Percentiles rank a stretch among this genome's conserved stretches.
Evolutionary conservation across 2,329 filamentous ascomycete species (phyloP).

Genomic region (Aspergillus vadensis): DNA sequence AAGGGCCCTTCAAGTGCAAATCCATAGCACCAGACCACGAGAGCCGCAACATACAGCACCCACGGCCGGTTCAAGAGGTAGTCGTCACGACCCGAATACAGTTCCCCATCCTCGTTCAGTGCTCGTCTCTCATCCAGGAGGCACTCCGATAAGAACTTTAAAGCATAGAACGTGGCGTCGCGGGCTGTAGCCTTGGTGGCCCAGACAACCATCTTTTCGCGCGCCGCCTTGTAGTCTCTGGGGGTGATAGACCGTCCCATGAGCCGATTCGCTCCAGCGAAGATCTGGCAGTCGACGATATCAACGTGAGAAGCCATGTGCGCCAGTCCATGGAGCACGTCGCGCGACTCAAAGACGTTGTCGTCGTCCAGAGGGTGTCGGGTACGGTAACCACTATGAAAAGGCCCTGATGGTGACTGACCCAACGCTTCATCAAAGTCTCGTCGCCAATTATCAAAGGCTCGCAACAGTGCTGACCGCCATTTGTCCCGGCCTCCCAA

Average conservation of each 20-base stretch:
- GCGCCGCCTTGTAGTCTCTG: constrained; percentile 76
- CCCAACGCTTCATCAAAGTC: constrained; percentile 84
- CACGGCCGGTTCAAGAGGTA: constrained; percentile 88
- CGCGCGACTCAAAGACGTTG: constrained; percentile 82
- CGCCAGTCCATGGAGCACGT: constrained; percentile 86
- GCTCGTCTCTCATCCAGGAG: constrained; percentile 63
- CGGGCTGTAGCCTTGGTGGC: constrained; percentile 83
- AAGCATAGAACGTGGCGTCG: constrained; percentile 88
- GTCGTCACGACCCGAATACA: constrained; percentile 82
- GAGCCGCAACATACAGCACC: constrained; percentile 89
- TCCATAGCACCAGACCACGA: constrained; percentile 95
- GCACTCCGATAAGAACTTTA: constrained; percentile 78
- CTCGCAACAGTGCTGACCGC: constrained; percentile 79
- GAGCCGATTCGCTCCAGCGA: constrained; percentile 80
- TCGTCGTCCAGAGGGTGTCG: constrained; percentile 56
- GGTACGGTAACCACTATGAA: constrained; percentile 24
- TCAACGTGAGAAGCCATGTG: constrained; percentile 99
- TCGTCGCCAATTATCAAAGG: constrained; percentile 90
- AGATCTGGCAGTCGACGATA: constrained; percentile 96
- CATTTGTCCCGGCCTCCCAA: constrained; percentile 89
- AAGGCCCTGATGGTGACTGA: constrained; percentile 42
- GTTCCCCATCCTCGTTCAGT: constrained; percentile 31
- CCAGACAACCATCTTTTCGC: constrained; percentile 89
- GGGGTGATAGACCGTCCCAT: constrained; percentile 82
- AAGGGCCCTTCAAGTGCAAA: constrained; percentile 84